Evolutionary conservation across 2,329 filamentous ascomycete species (phyloP).

Genomic region (Cercospora sesami): DNA sequence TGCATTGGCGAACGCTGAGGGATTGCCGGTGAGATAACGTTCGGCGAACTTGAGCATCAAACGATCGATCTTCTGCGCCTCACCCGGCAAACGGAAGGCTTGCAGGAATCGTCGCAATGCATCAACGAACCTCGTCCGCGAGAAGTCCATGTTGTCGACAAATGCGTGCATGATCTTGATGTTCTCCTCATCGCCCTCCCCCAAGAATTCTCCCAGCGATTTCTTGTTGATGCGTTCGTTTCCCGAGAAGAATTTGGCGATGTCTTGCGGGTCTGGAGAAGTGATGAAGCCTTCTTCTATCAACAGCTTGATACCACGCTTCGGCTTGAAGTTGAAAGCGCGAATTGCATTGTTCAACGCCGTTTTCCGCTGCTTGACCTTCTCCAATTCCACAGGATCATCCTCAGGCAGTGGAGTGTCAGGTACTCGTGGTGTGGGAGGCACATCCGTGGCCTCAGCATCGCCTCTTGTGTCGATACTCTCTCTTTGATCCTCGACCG

Average conservation of each 20-base stretch:
- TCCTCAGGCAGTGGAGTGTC: slow-evolving; percentile 63
- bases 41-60: slow-evolving; percentile 99
- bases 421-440: slow-evolving; percentile 44
- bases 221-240: slow-evolving; percentile 89
- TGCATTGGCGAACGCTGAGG: slow-evolving; percentile 95
- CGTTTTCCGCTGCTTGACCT: slow-evolving; percentile 90
- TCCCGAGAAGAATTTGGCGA: slow-evolving; percentile 76
- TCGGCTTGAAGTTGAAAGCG: slow-evolving; percentile 97
- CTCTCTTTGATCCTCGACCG: slow-evolving; percentile 63
- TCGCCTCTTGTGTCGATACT: slow-evolving; percentile 68
- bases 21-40: slow-evolving; percentile 90
- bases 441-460: slow-evolving; percentile 10
- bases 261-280: slow-evolving; percentile 74
- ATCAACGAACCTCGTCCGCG: slow-evolving; percentile 87
- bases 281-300: slow-evolving; percentile 83
- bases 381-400: slow-evolving; percentile 91
- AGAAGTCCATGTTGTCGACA: slow-evolving; percentile 92
- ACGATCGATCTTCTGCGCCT: slow-evolving; percentile 98
- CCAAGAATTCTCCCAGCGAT: slow-evolving; percentile 89
- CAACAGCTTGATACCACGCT: slow-evolving; percentile 82
- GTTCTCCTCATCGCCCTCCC: slow-evolving; percentile 88
- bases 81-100: slow-evolving; percentile 89
- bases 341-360: slow-evolving; percentile 84
- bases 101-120: slow-evolving; percentile 88
- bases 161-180: slow-evolving; percentile 99